Conservation (phyloP, 805 yeast species). For the Aciculoconidium aculeatum region DNA sequence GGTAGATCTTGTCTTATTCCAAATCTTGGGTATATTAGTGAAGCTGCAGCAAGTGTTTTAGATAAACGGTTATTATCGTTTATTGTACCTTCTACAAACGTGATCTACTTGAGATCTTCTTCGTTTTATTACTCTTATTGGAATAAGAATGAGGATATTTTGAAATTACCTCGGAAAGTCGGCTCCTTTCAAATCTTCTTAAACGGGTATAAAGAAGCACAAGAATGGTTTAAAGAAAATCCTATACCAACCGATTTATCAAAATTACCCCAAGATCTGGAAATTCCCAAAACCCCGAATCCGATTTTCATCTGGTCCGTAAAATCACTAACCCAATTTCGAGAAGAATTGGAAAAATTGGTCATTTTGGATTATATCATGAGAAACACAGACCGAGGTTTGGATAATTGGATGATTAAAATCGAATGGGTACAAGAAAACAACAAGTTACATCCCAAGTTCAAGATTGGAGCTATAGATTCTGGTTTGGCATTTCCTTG, state of each 20-base stretch:
- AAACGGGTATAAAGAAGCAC: slow-evolving; percentile 54
- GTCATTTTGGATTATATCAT: slow-evolving; percentile 67
- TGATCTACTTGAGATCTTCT: slow-evolving; percentile 43
- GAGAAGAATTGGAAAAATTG: slow-evolving; percentile 59
- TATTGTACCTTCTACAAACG: slow-evolving; percentile 64
- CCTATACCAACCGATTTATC: slow-evolving; percentile 45
- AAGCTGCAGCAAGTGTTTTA: slow-evolving; percentile 63
- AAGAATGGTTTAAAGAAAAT: slow-evolving; percentile 46
- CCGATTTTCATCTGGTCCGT: slow-evolving; percentile 49
- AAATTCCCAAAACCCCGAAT: slow-evolving; percentile 1
- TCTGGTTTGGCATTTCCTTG: slow-evolving; percentile 73
- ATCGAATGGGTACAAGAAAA: slow-evolving; percentile 36
- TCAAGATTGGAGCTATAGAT: slow-evolving; percentile 67
- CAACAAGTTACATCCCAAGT: slow-evolving; percentile 22
- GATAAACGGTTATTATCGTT: slow-evolving; percentile 54
- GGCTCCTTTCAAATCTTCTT: slow-evolving; percentile 68
- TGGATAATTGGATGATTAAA: slow-evolving; percentile 75
- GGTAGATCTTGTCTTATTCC: slow-evolving; percentile 71
- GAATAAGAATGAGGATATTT: slow-evolving; percentile 28
- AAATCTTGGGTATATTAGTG: slow-evolving; percentile 66
- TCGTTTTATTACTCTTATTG: slow-evolving; percentile 49
- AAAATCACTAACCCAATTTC: slow-evolving; percentile 42
- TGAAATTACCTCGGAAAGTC: slow-evolving; percentile 40
- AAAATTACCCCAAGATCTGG: slow-evolving; percentile 11
- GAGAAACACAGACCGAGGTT: slow-evolving; percentile 69